phyloP scores from a whole-genome alignment of 2,329 filamentous ascomycete genomes.

The Colletotrichum sojae region DNA sequence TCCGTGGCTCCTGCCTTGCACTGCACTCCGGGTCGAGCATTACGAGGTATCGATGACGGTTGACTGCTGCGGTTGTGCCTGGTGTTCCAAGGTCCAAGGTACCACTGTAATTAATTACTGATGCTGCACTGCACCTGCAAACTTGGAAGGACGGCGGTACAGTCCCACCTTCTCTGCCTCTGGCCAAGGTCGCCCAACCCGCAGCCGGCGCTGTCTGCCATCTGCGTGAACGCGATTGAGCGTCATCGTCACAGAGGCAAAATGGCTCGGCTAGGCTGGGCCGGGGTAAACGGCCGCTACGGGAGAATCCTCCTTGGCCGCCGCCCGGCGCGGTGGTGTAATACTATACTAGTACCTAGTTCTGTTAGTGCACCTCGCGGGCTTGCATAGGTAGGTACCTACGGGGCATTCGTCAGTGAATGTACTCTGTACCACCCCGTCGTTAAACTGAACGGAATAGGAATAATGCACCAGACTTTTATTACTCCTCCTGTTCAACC shows the following conservation, averaged over 20 bases:
- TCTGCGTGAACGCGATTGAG: not conserved
- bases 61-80: too few species aligned
- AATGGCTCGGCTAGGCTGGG: slow-evolving; percentile 24
- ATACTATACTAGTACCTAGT: not conserved
- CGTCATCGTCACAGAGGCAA: slow-evolving; percentile 37
- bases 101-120: too few species aligned
- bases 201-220: slow-evolving; percentile 21
- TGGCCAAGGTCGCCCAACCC: slow-evolving; percentile 15
- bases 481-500: not conserved
- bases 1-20: not conserved
- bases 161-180: slow-evolving; percentile 1
- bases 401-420: not conserved
- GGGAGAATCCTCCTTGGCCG: slow-evolving; percentile 26
- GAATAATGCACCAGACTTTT: not conserved
- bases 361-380: slow-evolving; percentile 3
- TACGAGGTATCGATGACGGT: not conserved
- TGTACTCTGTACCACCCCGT: not conserved
- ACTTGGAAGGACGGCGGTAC: too few species aligned
- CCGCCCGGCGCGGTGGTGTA: not conserved
- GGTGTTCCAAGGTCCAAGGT: too few species aligned
- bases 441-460: slow-evolving; percentile 19
- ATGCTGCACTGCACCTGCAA: too few species aligned
- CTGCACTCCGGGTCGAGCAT: not conserved
- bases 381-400: too few species aligned
- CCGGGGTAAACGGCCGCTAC: slow-evolving; percentile 20